A percentile compares a stretch with the other conserved stretches of the same genome.
These are phyloP conservation scores for Euclidium syriacum DNA, from an alignment of 345 rosid genomes.

Conservation along the genomic window DNA sequence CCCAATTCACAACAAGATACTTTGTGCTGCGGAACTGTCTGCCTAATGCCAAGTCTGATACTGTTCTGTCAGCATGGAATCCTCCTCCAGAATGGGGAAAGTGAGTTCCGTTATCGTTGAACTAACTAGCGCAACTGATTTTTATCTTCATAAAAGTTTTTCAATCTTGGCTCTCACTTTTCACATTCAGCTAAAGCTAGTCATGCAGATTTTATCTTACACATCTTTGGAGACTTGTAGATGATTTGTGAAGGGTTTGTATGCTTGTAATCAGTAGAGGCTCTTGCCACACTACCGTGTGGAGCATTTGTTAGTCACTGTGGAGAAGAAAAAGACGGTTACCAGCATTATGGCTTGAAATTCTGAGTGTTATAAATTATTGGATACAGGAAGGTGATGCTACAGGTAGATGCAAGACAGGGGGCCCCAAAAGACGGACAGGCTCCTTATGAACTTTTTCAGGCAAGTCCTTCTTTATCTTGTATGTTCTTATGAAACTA, in stretches of 20 bases:
- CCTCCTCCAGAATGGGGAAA: slow-evolving; percentile 98
- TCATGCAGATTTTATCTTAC: not conserved
- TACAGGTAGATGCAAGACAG: slow-evolving; percentile 92
- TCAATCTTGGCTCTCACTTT: not conserved
- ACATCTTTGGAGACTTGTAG: slow-evolving; percentile 6
- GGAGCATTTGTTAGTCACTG: not conserved
- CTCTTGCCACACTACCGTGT: not conserved
- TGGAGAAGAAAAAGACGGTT: not conserved
- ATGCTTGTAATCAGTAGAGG: not conserved
- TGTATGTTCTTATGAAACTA: not conserved
- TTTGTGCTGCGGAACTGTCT: slow-evolving; percentile 80
- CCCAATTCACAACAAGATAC: slow-evolving; percentile 79
- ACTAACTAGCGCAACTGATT: not conserved
- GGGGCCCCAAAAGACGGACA: slow-evolving; percentile 85
- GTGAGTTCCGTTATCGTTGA: slow-evolving; percentile 38
- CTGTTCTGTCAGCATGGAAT: slow-evolving; percentile 93
- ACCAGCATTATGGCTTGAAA: not conserved
- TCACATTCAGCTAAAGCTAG: not conserved
- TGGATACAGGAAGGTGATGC: slow-evolving; percentile 79
- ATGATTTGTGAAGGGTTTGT: not conserved
- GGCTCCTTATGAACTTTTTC: slow-evolving; percentile 86
- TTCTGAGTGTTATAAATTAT: slow-evolving; percentile 12
- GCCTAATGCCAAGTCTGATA: slow-evolving; percentile 77
- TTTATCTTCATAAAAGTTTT: not conserved
- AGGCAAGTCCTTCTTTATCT: slow-evolving; percentile 37